phyloP scores from a whole-genome alignment of 352 stramenopile genomes.

The Pythium oligandrum region DNA sequence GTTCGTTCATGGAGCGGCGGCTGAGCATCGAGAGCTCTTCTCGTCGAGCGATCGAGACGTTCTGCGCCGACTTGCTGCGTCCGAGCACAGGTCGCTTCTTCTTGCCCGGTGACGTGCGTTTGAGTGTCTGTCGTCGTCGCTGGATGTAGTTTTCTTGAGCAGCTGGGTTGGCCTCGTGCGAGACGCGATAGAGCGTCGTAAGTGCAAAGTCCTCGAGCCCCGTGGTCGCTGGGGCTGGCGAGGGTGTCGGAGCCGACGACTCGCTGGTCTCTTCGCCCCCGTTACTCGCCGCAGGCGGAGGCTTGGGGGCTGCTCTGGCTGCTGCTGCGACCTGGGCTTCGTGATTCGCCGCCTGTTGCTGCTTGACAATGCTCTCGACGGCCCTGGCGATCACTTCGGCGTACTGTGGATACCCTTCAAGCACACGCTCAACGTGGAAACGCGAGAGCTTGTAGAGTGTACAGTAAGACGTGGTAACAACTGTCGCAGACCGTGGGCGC shows the following conservation, averaged over 20 bases:
- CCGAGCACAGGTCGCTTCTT: slow-evolving; percentile 7
- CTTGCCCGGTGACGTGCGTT: too few relatives aligned
- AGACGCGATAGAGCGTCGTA: too few relatives aligned
- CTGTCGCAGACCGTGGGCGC: slow-evolving; percentile 45
- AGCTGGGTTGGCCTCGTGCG: too few relatives aligned
- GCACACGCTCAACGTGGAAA: slow-evolving; percentile 55
- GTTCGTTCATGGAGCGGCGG: slow-evolving; percentile 17
- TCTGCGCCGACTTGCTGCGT: slow-evolving; percentile 48
- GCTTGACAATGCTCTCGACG: slow-evolving; percentile 45
- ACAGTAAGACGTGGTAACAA: slow-evolving; percentile 54
- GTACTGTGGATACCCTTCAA: slow-evolving; percentile 58
- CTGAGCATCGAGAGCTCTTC: slow-evolving; percentile 21
- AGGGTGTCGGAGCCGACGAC: too few relatives aligned
- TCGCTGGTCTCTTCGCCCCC: too few relatives aligned
- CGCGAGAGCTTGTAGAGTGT: slow-evolving; percentile 61
- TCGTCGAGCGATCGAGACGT: slow-evolving; percentile 23
- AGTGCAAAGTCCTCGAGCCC: too few relatives aligned
- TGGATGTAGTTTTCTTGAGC: too few relatives aligned
- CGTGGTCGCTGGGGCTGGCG: too few relatives aligned
- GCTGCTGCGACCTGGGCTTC: neutral
- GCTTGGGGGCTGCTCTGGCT: too few relatives aligned
- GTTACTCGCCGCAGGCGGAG: too few relatives aligned
- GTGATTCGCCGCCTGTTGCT: slow-evolving; percentile 12
- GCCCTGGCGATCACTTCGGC: slow-evolving; percentile 31
- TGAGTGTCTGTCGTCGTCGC: too few relatives aligned